These are phyloP conservation scores for Aspergillus homomorphus DNA, from an alignment of 495 filamentous ascomycete species.

Conservation along the genomic window DNA sequence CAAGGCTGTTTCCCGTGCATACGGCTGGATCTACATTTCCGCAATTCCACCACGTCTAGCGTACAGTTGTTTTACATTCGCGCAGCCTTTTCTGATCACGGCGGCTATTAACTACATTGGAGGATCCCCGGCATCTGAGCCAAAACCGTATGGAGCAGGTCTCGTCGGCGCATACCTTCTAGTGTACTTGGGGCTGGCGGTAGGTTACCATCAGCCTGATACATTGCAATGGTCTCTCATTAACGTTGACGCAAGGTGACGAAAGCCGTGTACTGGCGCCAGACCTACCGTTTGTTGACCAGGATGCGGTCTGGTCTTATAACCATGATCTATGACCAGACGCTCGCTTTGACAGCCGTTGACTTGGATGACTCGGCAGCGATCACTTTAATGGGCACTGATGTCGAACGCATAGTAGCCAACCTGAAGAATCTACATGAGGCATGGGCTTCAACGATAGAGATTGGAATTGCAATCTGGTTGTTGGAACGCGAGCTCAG, in stretches of 20 bases:
- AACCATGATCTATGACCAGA: conserved; percentile 13
- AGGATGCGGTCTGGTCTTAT: conserved; percentile 51
- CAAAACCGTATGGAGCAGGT: conserved; percentile 47
- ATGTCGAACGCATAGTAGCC: no score
- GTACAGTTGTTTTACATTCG: conserved; percentile 53
- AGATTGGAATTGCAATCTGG: neutral
- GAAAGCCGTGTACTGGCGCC: conserved; percentile 50
- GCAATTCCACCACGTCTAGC: conserved; percentile 47
- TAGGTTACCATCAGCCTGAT: conserved; percentile 19
- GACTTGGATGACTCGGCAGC: neutral
- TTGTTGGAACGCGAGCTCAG: neutral
- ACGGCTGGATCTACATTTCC: conserved; percentile 29
- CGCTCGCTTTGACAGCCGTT: neutral
- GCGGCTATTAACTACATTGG: conserved; percentile 37
- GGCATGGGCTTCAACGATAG: neutral
- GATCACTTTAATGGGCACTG: neutral
- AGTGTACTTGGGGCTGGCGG: conserved; percentile 56
- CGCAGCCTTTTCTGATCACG: conserved; percentile 58
- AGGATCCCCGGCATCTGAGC: conserved; percentile 21
- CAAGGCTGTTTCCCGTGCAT: conserved; percentile 19
- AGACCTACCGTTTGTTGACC: conserved; percentile 46
- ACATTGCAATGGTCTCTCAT: conserved; percentile 2
- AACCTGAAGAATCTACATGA: no score
- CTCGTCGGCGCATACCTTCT: conserved; percentile 54
- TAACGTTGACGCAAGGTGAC: conserved; percentile 30